Evolutionary conservation across 169 alveolate genomes (phyloP).

Genomic region (Eimeria sp.): DNA sequence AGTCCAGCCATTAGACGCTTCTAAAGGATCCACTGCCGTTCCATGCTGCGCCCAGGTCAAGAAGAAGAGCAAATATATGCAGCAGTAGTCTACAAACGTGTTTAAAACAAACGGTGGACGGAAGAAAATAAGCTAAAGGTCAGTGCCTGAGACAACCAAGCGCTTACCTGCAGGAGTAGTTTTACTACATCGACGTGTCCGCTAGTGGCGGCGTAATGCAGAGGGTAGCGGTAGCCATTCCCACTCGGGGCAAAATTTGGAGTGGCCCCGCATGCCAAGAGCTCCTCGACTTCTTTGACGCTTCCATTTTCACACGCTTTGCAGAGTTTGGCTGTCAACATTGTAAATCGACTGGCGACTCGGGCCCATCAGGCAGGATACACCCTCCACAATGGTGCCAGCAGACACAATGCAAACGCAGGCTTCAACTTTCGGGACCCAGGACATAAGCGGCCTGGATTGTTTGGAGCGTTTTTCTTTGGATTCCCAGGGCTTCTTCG

Average conservation of each 20-base stretch:
- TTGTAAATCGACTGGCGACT: conserved; percentile 12
- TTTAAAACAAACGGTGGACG: background rate
- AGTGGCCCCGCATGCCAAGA: conserved; percentile 69
- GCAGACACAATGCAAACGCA: background rate
- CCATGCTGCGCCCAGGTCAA: conserved; percentile 45
- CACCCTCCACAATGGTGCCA: background rate
- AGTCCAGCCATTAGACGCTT: conserved; percentile 77
- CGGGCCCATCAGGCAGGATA: conserved; percentile 3
- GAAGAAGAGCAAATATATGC: background rate
- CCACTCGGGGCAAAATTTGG: conserved; percentile 73
- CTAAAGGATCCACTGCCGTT: conserved; percentile 75
- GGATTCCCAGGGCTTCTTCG: background rate
- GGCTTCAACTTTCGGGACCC: background rate
- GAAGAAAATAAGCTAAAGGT: background rate
- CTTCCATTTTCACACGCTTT: conserved; percentile 68
- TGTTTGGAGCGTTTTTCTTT: background rate
- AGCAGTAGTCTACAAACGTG: background rate
- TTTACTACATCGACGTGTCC: conserved; percentile 74
- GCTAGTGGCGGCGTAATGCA: conserved; percentile 62
- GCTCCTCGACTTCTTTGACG: conserved; percentile 57
- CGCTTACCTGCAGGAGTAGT: conserved; percentile 68
- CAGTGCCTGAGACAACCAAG: background rate
- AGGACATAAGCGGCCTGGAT: background rate
- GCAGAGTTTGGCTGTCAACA: conserved; percentile 77
- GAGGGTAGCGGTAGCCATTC: conserved; percentile 56